Evolutionary conservation across 1,284 basidiomycete species (phyloP).

Genomic region (Trichosporon sp.): DNA sequence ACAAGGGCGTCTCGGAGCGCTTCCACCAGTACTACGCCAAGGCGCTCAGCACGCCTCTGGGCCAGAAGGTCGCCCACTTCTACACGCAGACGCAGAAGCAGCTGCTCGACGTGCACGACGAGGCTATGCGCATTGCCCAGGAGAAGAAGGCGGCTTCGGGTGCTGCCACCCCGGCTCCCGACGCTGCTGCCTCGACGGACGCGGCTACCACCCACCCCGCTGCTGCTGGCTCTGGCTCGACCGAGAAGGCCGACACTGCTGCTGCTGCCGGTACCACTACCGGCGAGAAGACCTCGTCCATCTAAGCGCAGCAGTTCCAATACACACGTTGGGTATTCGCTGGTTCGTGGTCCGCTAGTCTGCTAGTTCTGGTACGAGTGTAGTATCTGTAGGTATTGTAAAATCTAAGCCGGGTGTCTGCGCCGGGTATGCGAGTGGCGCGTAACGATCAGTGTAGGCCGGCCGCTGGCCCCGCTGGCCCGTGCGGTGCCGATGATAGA

Average conservation of each 20-base stretch:
- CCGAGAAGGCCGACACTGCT: not conserved
- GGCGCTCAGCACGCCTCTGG: conserved; percentile 66
- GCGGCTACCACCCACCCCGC: not conserved
- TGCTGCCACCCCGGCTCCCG: conserved; percentile 1
- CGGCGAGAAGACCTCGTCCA: not conserved
- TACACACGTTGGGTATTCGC: not conserved
- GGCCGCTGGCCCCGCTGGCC: too few species aligned
- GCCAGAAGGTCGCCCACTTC: conserved; percentile 57
- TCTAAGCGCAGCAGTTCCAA: not conserved
- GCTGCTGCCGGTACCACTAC: not conserved
- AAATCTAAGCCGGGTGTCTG: not conserved
- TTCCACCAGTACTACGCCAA: conserved; percentile 71
- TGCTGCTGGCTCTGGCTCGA: conserved; percentile 1
- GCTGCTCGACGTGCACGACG: conserved; percentile 55
- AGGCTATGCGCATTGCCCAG: conserved; percentile 51
- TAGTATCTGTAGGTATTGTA: conserved; percentile 1
- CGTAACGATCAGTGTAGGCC: too few species aligned
- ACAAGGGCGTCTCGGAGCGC: conserved; percentile 65
- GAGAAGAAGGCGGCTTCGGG: conserved; percentile 17
- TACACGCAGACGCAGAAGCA: conserved; percentile 70
- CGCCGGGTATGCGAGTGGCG: not conserved
- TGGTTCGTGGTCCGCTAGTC: too few species aligned
- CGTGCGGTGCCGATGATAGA: too few species aligned
- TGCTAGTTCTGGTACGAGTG: not conserved
- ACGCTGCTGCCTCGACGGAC: conserved; percentile 1